A percentile compares a stretch with the other conserved stretches of the same genome.
phyloP scores from a whole-genome alignment of 352 stramenopile species.

The Globisporangium cylindrosporum region DNA sequence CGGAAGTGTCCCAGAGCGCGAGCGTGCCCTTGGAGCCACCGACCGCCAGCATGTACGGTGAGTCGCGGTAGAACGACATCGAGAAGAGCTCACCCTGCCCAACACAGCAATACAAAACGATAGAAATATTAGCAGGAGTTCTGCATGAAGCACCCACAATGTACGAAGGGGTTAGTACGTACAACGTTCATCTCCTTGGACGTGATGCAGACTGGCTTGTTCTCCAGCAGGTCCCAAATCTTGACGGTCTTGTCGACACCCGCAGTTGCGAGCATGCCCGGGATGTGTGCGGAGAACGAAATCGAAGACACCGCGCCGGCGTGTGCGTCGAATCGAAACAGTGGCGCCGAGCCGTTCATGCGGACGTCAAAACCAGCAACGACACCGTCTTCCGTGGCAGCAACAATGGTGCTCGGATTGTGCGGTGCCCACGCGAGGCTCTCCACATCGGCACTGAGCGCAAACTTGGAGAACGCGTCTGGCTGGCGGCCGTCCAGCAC shows the following conservation, averaged over 20 bases:
- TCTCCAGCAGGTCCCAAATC: conserved; percentile 93
- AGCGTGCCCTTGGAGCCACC: conserved; percentile 87
- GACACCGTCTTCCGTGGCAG: conserved; percentile 93
- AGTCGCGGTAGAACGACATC: conserved; percentile 89
- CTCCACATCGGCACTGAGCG: conserved; percentile 87
- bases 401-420: conserved; percentile 91
- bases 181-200: conserved; percentile 93
- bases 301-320: conserved; percentile 83
- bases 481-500: conserved; percentile 92
- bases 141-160: not conserved
- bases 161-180: conserved; percentile 26
- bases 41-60: conserved; percentile 87
- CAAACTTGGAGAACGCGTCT: conserved; percentile 78
- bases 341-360: conserved; percentile 88
- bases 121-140: not conserved
- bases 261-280: conserved; percentile 94
- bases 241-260: conserved; percentile 98
- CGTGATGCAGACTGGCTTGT: conserved; percentile 72
- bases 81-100: conserved; percentile 86
- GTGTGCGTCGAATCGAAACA: conserved; percentile 94
- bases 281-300: conserved; percentile 81
- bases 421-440: conserved; percentile 93
- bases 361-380: conserved; percentile 95
- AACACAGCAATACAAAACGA: conserved; percentile 15
- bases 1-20: conserved; percentile 88